Evolutionary conservation across 345 rosid genomes (phyloP).

Genomic region (Rubroshorea leprosula): DNA sequence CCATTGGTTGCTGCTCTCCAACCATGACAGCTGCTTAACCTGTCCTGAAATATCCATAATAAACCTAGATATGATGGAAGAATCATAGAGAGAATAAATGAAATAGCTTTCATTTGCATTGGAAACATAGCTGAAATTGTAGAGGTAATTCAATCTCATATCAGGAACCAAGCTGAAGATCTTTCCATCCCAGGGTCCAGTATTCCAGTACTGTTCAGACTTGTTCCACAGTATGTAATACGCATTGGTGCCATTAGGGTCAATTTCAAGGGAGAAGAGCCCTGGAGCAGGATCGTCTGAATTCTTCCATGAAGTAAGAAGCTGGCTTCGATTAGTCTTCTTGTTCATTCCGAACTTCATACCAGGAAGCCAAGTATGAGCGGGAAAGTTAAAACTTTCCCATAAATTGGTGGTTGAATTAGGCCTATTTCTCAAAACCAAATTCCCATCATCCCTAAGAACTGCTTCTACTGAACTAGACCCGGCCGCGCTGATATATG

Average conservation of each 20-base stretch:
- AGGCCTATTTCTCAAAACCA: conserved; percentile 38
- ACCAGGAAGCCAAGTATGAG: conserved; percentile 71
- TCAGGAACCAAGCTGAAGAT: conserved; percentile 27
- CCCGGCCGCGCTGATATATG: conserved; percentile 32
- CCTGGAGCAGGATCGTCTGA: conserved; percentile 59
- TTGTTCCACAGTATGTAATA: conserved; percentile 51
- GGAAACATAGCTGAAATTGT: conserved; percentile 14
- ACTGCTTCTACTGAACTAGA: conserved; percentile 34
- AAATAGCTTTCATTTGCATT: conserved; percentile 30
- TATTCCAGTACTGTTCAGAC: conserved; percentile 42
- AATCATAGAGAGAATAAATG: conserved; percentile 20
- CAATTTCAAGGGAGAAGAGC: conserved; percentile 56
- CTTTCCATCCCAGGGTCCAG: too few relatives aligned
- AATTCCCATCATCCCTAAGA: conserved; percentile 51
- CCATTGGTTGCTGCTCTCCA: too few relatives aligned
- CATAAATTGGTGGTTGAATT: conserved; percentile 29
- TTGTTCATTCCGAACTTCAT: conserved; percentile 43
- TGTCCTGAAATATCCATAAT: too few relatives aligned
- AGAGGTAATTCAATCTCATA: conserved; percentile 15
- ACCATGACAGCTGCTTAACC: too few relatives aligned
- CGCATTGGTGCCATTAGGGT: conserved; percentile 43
- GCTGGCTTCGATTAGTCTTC: conserved; percentile 22
- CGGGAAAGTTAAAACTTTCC: conserved; percentile 70
- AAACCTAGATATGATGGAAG: background rate
- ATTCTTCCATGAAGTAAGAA: conserved; percentile 58